phyloP scores from a whole-genome alignment of 257 asterid species.

The Anisodus acutangulus region DNA sequence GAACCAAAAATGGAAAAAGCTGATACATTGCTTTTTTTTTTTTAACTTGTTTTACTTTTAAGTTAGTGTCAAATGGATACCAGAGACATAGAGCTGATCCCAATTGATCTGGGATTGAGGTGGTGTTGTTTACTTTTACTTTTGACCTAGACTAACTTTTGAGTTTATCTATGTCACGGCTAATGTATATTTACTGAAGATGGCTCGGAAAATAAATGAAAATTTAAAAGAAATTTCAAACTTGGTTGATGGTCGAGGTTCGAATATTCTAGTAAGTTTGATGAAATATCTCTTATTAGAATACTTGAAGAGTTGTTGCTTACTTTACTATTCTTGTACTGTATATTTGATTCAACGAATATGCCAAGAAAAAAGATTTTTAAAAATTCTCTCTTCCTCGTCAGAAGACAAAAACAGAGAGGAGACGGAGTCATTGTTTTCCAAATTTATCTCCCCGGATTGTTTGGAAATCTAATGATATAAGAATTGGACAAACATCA shows the following conservation, averaged over 20 bases:
- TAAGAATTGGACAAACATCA: neutral
- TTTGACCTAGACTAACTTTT: constrained; percentile 19
- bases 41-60: neutral
- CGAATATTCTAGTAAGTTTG: too few species aligned
- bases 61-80: neutral
- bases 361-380: neutral
- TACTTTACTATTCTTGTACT: neutral
- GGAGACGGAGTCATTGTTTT: neutral
- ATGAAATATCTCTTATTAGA: too few species aligned
- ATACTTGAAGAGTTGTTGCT: too few species aligned
- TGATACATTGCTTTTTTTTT: too few species aligned
- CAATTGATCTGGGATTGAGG: neutral
- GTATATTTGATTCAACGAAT: neutral
- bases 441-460: neutral
- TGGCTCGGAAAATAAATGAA: neutral
- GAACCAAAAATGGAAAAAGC: neutral
- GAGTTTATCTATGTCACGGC: constrained; percentile 22
- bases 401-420: neutral
- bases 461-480: neutral
- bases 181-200: constrained; percentile 11
- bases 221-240: neutral
- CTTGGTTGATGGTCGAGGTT: too few species aligned
- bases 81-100: constrained; percentile 5
- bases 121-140: constrained; percentile 11
- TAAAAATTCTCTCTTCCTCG: neutral